Conservation (phyloP, 306 rosid species). For the Astragalus membranaceus region DNA sequence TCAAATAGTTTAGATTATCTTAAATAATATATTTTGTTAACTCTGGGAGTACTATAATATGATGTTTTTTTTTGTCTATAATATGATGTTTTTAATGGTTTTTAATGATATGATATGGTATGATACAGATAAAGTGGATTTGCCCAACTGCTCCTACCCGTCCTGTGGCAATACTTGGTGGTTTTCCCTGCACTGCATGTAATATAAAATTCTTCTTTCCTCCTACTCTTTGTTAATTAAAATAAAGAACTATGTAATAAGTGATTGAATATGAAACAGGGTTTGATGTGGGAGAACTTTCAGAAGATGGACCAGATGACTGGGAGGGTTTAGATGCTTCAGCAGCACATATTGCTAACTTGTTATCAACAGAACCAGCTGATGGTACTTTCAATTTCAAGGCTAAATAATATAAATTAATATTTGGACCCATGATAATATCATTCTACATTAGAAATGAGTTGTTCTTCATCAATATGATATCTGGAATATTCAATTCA, state of each 20-base stretch:
- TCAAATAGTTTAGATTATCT: conserved; percentile 10
- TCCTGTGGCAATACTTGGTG: conserved; percentile 84
- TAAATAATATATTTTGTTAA: conserved; percentile 5
- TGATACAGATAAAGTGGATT: conserved; percentile 93
- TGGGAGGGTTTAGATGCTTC: conserved; percentile 99
- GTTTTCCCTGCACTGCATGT: conserved; percentile 98
- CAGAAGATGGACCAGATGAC: conserved; percentile 91
- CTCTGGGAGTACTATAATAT: neutral
- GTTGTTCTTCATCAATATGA: neutral
- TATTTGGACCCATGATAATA: neutral
- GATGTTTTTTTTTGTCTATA: conserved; percentile 5
- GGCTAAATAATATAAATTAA: neutral
- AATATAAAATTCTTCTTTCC: conserved; percentile 19
- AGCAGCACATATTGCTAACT: conserved; percentile 86
- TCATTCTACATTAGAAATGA: neutral
- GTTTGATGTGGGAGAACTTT: conserved; percentile 93
- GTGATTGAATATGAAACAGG: conserved; percentile 43
- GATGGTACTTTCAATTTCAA: conserved; percentile 54
- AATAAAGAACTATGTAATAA: too few relatives aligned
- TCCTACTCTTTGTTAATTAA: too few relatives aligned
- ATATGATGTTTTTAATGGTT: neutral
- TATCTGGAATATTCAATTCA: neutral
- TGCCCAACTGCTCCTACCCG: conserved; percentile 99
- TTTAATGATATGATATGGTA: too few relatives aligned
- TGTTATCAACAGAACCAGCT: conserved; percentile 92